Percentiles rank a stretch among this genome's conserved stretches.
Evolutionary conservation across 2,329 filamentous ascomycete species (phyloP).

Genomic region (Ceratocystis alfenasii): DNA sequence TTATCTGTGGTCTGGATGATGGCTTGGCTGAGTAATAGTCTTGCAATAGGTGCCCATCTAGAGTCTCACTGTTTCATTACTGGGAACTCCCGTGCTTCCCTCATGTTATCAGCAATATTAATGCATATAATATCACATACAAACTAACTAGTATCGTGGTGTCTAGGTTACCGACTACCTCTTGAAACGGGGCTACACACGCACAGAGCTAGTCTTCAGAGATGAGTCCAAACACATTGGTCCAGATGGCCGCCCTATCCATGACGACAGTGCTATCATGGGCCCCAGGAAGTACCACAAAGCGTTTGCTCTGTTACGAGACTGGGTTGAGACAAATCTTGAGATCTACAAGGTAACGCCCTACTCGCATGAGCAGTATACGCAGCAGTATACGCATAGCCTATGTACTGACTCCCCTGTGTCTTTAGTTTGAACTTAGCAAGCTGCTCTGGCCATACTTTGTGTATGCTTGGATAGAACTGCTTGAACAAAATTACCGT

Average conservation of each 20-base stretch:
- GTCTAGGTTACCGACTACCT: conserved; percentile 76
- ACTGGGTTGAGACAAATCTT: conserved; percentile 83
- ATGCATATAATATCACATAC: background rate
- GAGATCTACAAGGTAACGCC: conserved; percentile 75
- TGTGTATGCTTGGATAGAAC: conserved; percentile 78
- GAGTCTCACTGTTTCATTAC: background rate
- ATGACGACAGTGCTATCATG: conserved; percentile 49
- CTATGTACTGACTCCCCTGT: conserved; percentile 21
- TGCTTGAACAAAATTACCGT: conserved; percentile 59
- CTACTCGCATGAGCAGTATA: background rate
- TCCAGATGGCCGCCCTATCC: conserved; percentile 64
- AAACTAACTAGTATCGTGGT: background rate
- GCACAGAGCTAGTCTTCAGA: conserved; percentile 83
- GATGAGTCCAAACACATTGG: conserved; percentile 80
- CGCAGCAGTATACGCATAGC: background rate
- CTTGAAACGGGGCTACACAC: conserved; percentile 84
- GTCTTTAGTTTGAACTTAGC: conserved; percentile 61
- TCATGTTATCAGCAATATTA: background rate
- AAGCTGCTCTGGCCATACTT: conserved; percentile 89
- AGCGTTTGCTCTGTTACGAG: conserved; percentile 59
- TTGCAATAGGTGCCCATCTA: background rate
- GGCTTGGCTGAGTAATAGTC: background rate
- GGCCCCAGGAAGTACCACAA: conserved; percentile 62
- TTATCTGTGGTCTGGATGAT: background rate
- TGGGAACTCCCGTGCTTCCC: background rate